These are phyloP conservation scores for Tolypocladium inflatum DNA, from an alignment of 2,329 filamentous ascomycete genomes.

Conservation along the genomic window DNA sequence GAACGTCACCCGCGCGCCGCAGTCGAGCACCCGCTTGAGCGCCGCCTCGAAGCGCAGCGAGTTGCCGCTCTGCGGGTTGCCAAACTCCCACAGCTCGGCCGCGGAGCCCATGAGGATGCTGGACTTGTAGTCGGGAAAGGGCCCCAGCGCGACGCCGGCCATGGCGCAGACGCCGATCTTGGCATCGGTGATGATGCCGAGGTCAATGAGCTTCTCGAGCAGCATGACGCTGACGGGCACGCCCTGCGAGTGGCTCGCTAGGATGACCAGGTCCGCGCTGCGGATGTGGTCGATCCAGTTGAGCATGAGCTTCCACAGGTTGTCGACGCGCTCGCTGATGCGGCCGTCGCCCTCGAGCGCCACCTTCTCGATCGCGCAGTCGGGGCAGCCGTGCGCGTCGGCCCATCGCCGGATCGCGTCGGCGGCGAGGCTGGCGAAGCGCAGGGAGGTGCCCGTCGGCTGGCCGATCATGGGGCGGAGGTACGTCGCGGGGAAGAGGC, in stretches of 20 bases:
- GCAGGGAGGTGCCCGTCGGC: constrained; percentile 88
- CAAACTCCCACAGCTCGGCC: constrained; percentile 93
- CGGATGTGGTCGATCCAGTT: constrained; percentile 93
- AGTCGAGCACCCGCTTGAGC: constrained; percentile 62
- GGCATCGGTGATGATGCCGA: constrained; percentile 69
- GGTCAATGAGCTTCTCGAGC: constrained; percentile 81
- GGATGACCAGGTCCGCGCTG: constrained; percentile 75
- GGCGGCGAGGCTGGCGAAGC: constrained; percentile 82
- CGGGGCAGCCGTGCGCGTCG: constrained; percentile 59
- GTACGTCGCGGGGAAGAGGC: constrained; percentile 80
- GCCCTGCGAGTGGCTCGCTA: constrained; percentile 94
- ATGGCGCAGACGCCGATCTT: constrained; percentile 80
- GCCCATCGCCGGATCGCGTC: constrained; percentile 79
- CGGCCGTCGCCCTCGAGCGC: constrained; percentile 91
- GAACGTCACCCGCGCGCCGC: constrained; percentile 77
- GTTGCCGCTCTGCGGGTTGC: constrained; percentile 68
- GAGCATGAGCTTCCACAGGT: constrained; percentile 86
- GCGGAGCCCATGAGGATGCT: constrained; percentile 83
- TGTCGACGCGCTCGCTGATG: constrained; percentile 80
- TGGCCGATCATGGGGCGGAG: constrained; percentile 88
- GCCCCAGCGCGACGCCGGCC: constrained; percentile 88
- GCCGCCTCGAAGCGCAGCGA: constrained; percentile 73
- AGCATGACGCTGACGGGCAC: constrained; percentile 92
- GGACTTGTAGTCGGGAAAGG: constrained; percentile 86
- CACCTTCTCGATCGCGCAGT: constrained; percentile 83